Evolutionary conservation across 495 filamentous ascomycete species (phyloP), one percentile per base, ranked within the genome.

Genomic region (Podospora anserina): DNA sequence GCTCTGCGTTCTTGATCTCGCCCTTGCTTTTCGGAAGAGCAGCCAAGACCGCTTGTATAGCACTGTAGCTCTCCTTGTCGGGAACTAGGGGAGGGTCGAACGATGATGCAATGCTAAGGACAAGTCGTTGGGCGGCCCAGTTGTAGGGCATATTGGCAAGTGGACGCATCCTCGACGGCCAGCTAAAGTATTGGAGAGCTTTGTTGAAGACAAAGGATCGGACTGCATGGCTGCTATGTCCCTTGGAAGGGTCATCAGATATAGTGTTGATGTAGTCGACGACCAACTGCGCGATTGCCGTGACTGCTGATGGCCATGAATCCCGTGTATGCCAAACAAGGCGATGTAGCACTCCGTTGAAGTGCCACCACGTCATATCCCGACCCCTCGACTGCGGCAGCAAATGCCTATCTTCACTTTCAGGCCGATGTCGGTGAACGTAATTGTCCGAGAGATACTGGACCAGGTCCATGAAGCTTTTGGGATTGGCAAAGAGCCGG

Each of bases 81-180:
- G 84, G 76, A 26, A 79, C 68, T 3, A 84, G 64, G 4, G 74
- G 76, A 2, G 70, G 79, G 5, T 79, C 69, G 19, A 80, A 30
- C 15, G 66, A 71, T 11, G 78, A 71, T 2, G 81, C 80, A 66
- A 81, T 70, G 4, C 67, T 69, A 30, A 84, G 64, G 11, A 84
- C 74, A 19, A 76, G 61, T 44, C 72, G 79, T 44, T 84, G 82
- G 0, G 82, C 82, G 26, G 79, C 75, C 82, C 82, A 84, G 63
- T 81, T 80, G 75, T 78, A 78, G 49, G 70, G 69, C 72, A 76
- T 76, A 66, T 77, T 72, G 6, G 49, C 39, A 5, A 81, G 18
- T 3, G 81, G 78, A 23, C 70, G 67, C 6, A 55, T 60, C 28
- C 67, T 57, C 18, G 80, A 70, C 3, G 72, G 74, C 49, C 53